Base-by-base conservation (phyloP, 2,329 filamentous ascomycete genomes). In the Simplicillium sp. region DNA sequence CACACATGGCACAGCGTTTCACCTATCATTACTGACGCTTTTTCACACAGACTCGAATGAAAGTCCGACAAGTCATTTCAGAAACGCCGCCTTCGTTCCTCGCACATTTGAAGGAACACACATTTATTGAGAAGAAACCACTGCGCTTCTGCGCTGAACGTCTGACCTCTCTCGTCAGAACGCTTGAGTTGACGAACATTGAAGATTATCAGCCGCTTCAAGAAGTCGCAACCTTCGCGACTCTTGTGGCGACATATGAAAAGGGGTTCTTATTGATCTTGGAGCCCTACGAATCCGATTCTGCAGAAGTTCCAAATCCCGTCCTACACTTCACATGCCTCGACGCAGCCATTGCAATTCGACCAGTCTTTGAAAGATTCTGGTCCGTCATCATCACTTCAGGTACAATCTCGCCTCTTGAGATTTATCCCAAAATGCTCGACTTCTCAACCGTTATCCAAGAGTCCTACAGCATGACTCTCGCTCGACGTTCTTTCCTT, bases 381-480 rank as follows among this genome's bases (percentile, higher is more conserved):
- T 89, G 87, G 60, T 97, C 92, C 2, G 92, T 98, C 48, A 94
- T 98, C 56, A 97, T 98, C 58, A 98, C 92, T 0, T 97, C 92
- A 0, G 92, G 92, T 47, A 98, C 92, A 2, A 87, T 98, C 46
- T 97, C 92, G 2, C 92, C 92, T 1, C 66, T 98, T 3, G 94
- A 98, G 58, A 98, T 98, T 84, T 98, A 98, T 55, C 94, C 92
- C 0, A 96, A 95, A 56, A 98, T 98, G 89, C 80, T 98, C 18
- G 84, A 87, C 40, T 98, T 98, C 64, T 74, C 75, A 9, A 87
- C 89, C 2, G 88, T 97, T 1, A 84, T 97, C 3, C 89, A 97
- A 57, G 89, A 98, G 60, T 98, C 94, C 0, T 98, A 98, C 65
- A 81, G 80, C 47, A 98, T 98, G 88, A 97, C 92, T 1, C 75